A percentile compares a stretch with the other conserved stretches of the same genome.
phyloP scores from a whole-genome alignment of 2,329 filamentous ascomycete species.

The Tricladium varicosporioides region DNA sequence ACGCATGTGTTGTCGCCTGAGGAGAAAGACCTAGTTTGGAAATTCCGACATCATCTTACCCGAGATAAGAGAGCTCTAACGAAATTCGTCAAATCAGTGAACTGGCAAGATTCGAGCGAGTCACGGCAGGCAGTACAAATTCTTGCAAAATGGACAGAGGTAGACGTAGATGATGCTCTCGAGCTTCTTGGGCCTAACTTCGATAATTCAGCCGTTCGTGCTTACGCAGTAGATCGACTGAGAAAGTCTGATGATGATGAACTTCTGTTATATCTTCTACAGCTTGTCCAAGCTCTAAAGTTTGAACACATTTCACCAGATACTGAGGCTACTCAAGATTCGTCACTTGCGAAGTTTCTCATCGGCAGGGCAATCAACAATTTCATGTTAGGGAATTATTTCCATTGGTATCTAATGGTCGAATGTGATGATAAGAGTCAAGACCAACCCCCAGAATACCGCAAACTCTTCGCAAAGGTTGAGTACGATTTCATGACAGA shows the following conservation, averaged over 20 bases:
- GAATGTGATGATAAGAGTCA: slow-evolving; percentile 78
- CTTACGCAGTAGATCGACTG: slow-evolving; percentile 89
- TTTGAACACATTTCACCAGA: slow-evolving; percentile 75
- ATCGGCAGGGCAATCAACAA: slow-evolving; percentile 86
- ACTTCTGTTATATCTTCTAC: slow-evolving; percentile 83
- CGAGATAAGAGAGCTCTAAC: slow-evolving; percentile 89
- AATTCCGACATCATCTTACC: slow-evolving; percentile 91
- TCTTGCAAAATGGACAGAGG: slow-evolving; percentile 90
- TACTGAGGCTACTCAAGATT: slow-evolving; percentile 65
- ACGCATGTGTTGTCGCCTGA: slow-evolving; percentile 84
- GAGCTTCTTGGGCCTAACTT: slow-evolving; percentile 92
- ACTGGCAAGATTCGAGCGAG: slow-evolving; percentile 85
- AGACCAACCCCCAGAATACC: slow-evolving; percentile 71
- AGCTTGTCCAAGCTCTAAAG: slow-evolving; percentile 93
- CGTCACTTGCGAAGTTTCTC: slow-evolving; percentile 84
- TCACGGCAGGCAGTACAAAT: slow-evolving; percentile 87
- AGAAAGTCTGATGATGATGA: slow-evolving; percentile 92
- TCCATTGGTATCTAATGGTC: slow-evolving; percentile 98
- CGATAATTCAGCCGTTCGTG: slow-evolving; percentile 81
- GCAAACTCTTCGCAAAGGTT: slow-evolving; percentile 86
- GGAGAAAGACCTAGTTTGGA: slow-evolving; percentile 96
- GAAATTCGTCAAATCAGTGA: slow-evolving; percentile 97
- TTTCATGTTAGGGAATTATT: slow-evolving; percentile 87
- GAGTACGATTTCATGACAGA: slow-evolving; percentile 96
- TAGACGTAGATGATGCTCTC: slow-evolving; percentile 93